Evolutionary conservation across 2,329 filamentous ascomycete species (phyloP).

Genomic region (Cercospora zeina): DNA sequence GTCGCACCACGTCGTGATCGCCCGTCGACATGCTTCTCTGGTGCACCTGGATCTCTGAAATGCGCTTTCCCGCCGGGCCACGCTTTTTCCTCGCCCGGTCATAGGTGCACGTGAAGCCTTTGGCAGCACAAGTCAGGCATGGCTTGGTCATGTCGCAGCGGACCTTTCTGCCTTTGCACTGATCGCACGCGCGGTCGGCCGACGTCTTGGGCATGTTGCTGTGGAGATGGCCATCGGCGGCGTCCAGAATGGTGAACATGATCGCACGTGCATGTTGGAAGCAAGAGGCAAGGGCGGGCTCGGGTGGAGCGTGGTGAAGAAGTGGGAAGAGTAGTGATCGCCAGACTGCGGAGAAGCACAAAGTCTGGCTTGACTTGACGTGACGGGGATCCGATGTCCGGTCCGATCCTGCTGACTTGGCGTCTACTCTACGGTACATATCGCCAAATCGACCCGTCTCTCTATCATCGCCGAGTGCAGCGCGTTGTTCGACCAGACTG

Average conservation of each 20-base stretch:
- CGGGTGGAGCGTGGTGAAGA: not conserved
- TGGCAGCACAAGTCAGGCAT: conserved; percentile 39
- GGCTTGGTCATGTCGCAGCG: conserved; percentile 42
- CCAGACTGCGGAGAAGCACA: conserved; percentile 9
- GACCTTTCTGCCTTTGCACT: conserved; percentile 46
- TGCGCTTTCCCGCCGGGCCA: conserved; percentile 42
- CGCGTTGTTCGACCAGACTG: too few species aligned
- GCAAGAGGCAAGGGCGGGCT: not conserved
- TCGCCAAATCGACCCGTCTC: too few species aligned
- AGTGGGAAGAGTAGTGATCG: not conserved
- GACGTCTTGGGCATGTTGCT: conserved; percentile 26
- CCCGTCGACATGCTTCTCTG: conserved; percentile 27
- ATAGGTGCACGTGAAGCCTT: conserved; percentile 47
- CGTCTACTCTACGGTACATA: too few species aligned
- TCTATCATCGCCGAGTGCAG: too few species aligned
- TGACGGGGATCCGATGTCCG: not conserved
- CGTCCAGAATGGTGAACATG: conserved; percentile 33
- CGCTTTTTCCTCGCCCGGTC: conserved; percentile 47
- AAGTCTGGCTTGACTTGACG: not conserved
- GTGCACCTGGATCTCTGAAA: conserved; percentile 44
- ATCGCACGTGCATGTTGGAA: conserved; percentile 11
- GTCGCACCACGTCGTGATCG: conserved; percentile 1
- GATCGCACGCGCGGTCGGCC: conserved; percentile 44
- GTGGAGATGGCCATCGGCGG: conserved; percentile 24
- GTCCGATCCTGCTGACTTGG: too few species aligned